These are phyloP conservation scores for Malassezia japonica DNA, from an alignment of 1,284 basidiomycete genomes.

Conservation along the genomic window DNA sequence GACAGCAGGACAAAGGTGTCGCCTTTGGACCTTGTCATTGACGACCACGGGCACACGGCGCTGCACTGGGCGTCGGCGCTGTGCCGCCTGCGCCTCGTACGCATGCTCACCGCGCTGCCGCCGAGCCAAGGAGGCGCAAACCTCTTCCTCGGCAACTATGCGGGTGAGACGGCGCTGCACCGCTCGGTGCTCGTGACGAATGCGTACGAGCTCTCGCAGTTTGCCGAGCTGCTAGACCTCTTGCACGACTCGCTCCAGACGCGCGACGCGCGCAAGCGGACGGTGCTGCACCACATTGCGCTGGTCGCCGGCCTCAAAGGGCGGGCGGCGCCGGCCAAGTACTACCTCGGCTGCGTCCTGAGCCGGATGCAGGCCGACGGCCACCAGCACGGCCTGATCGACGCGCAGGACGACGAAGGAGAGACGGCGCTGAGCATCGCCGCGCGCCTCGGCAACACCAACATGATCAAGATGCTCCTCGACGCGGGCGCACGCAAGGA, in stretches of 20 bases:
- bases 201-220: slow-evolving; percentile 65
- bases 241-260: slow-evolving; percentile 71
- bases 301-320: slow-evolving; percentile 83
- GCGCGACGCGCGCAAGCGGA: slow-evolving; percentile 76
- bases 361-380: slow-evolving; percentile 54
- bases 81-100: slow-evolving; percentile 53
- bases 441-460: slow-evolving; percentile 81
- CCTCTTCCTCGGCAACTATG: slow-evolving; percentile 58
- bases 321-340: slow-evolving; percentile 69
- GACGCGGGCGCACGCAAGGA: slow-evolving; percentile 88
- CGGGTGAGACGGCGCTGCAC: slow-evolving; percentile 88
- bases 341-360: slow-evolving; percentile 85
- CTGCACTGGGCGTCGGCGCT: slow-evolving; percentile 87
- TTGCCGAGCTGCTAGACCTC: slow-evolving; percentile 59
- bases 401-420: slow-evolving; percentile 88
- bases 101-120: slow-evolving; percentile 55
- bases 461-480: slow-evolving; percentile 73
- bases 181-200: slow-evolving; percentile 83
- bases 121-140: slow-evolving; percentile 46
- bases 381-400: slow-evolving; percentile 57
- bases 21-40: slow-evolving; percentile 53
- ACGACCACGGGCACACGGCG: slow-evolving; percentile 88
- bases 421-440: slow-evolving; percentile 94
- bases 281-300: slow-evolving; percentile 87
- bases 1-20: too few relatives aligned